These are phyloP conservation scores for Linnemannia hyalina DNA, from an alignment of 192 early-diverging fungal genomes.

Conservation along the genomic window DNA sequence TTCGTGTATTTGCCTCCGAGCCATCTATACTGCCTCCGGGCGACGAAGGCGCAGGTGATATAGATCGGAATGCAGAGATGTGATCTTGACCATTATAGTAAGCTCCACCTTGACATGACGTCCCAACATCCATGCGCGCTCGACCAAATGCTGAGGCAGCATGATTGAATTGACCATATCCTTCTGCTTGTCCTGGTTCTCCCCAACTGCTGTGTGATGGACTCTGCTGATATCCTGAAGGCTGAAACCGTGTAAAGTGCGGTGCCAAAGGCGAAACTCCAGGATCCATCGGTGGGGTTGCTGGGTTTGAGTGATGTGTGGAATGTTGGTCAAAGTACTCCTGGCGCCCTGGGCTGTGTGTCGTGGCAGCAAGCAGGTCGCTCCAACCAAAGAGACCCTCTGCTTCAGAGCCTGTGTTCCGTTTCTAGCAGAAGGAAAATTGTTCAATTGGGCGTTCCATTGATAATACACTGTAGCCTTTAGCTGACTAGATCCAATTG, in stretches of 20 bases:
- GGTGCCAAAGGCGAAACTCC: background rate
- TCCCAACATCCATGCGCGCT: constrained; percentile 7
- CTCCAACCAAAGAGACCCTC: constrained; percentile 19
- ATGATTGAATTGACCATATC: background rate
- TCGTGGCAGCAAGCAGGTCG: background rate
- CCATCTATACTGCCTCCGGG: constrained; percentile 12
- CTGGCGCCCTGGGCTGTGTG: background rate
- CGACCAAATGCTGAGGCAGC: background rate
- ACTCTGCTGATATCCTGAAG: constrained; percentile 3
- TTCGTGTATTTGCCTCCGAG: background rate
- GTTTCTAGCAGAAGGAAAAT: constrained; percentile 12
- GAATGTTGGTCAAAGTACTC: constrained; percentile 9
- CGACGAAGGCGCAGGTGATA: constrained; percentile 33
- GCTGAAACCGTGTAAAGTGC: background rate
- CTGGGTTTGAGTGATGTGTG: constrained; percentile 5
- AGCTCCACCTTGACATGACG: background rate
- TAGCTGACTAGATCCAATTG: background rate
- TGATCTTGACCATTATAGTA: background rate
- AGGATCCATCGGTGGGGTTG: constrained; percentile 31
- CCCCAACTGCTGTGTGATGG: background rate
- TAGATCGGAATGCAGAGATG: constrained; percentile 4
- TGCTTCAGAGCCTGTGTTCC: background rate
- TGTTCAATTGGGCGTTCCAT: background rate
- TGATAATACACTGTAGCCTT: background rate
- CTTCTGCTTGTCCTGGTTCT: background rate